Percentiles rank a stretch among this genome's conserved stretches.
Conservation (phyloP, 2,329 filamentous ascomycete species). For the Sclerotinia subarctica region DNA sequence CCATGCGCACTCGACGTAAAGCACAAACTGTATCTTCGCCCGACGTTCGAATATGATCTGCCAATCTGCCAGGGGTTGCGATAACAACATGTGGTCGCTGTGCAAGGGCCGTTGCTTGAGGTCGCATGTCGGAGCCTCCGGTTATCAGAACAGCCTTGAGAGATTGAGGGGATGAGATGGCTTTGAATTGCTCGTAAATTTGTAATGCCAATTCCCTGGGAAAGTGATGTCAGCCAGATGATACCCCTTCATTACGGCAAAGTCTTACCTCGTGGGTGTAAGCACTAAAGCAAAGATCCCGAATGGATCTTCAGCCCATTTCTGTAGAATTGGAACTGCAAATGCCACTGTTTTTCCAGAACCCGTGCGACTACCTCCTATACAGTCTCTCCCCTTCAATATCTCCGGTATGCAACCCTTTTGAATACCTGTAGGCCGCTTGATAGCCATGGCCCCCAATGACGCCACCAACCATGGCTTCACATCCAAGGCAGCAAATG, state of each 20-base stretch:
- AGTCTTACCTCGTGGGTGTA: slow-evolving; percentile 71
- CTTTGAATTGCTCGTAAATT: slow-evolving; percentile 94
- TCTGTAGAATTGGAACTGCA: slow-evolving; percentile 88
- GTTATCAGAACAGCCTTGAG: slow-evolving; percentile 88
- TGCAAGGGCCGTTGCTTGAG: slow-evolving; percentile 80
- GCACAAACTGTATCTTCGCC: slow-evolving; percentile 87
- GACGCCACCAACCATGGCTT: slow-evolving; percentile 86
- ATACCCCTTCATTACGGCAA: background rate
- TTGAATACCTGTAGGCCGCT: slow-evolving; percentile 86
- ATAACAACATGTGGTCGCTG: slow-evolving; percentile 87
- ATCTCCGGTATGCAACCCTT: slow-evolving; percentile 91
- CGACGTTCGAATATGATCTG: slow-evolving; percentile 88
- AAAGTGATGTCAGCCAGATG: slow-evolving; percentile 24
- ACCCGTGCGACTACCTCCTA: slow-evolving; percentile 90
- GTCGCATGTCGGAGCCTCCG: slow-evolving; percentile 87
- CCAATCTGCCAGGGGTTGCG: slow-evolving; percentile 86
- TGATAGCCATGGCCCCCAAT: slow-evolving; percentile 74
- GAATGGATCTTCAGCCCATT: slow-evolving; percentile 87
- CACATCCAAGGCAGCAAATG: slow-evolving; percentile 70
- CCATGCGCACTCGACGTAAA: slow-evolving; percentile 72
- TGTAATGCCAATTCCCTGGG: slow-evolving; percentile 83
- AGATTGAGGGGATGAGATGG: slow-evolving; percentile 82
- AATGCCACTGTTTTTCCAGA: slow-evolving; percentile 98
- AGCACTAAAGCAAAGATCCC: slow-evolving; percentile 88
- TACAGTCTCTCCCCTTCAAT: slow-evolving; percentile 85